Evolutionary conservation across 2,329 filamentous ascomycete genomes (phyloP), one percentile per base, ranked within the genome.

Genomic region (Colletotrichum acutatum): DNA sequence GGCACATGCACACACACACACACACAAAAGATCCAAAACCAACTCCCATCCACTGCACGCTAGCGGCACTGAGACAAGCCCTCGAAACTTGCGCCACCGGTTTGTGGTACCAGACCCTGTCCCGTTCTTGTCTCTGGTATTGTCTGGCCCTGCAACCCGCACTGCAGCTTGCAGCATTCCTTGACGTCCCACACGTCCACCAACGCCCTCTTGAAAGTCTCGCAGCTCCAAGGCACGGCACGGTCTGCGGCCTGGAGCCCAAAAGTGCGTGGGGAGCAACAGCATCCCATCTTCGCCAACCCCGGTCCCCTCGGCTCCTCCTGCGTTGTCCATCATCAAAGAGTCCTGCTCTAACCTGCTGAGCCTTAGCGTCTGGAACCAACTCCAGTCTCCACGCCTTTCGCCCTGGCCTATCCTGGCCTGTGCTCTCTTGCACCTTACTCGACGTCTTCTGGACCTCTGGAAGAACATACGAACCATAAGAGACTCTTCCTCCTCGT

Each of bases 21-120:
- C 42, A 57, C 46, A 34, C 26, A 46, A 54, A 49, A 63, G 37
- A 65, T 57, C 67, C 53, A 49, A 66, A 42, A 59, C 53, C 54
- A 24, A 46, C 54, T 26, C 49, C 8, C 8, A 49, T 57, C 59
- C 59, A 65, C 66, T 34, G 59, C 52, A 22, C 62, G 37, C 68
- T 60, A 53, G 68, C 54, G 54, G 62, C 62, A 70, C 62, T 66
- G 68, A 66, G 61, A 70, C 68, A 66, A 66, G 53, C 62, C 30
- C 56, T 70, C 62, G 61, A 60, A 66, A 66, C 62, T 60, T 66
- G 62, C 68, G 62, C 68, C 68, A 70, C 42, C 62, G 24, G 62
- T 60, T 66, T 71, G 62, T 56, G 62, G 46, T 66, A 32, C 54
- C 22, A 52, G 54, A 71, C 68, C 61, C 67, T 68, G 65, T 61